These are phyloP conservation scores for Cystobasidium ongulense DNA, from an alignment of 768 basidiomycete genomes.

Conservation along the genomic window DNA sequence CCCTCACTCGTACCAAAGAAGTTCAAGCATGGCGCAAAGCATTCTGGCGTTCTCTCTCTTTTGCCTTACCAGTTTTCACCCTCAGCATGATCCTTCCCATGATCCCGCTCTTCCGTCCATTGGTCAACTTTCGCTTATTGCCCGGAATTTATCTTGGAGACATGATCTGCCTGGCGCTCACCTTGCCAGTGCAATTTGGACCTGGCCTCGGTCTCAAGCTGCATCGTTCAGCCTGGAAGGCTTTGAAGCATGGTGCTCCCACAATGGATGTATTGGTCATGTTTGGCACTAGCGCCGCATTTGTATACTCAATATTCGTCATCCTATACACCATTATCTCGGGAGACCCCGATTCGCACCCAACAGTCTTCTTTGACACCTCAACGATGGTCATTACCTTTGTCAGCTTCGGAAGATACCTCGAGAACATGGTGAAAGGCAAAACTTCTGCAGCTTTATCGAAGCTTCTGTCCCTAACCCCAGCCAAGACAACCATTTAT, in stretches of 20 bases:
- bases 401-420: conserved; percentile 84
- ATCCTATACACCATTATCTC: conserved; percentile 54
- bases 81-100: conserved; percentile 73
- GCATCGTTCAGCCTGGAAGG: conserved; percentile 81
- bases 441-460: conserved; percentile 93
- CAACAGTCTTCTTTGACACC: conserved; percentile 92
- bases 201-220: conserved; percentile 63
- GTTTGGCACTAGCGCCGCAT: conserved; percentile 88
- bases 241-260: conserved; percentile 74
- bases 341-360: conserved; percentile 59
- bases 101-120: conserved; percentile 55
- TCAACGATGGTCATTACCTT: conserved; percentile 98
- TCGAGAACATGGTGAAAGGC: conserved; percentile 95
- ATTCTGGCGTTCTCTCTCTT: conserved; percentile 62
- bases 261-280: conserved; percentile 99
- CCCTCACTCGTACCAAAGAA: conserved; percentile 80
- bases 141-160: conserved; percentile 74
- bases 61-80: conserved; percentile 91
- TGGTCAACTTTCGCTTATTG: conserved; percentile 54
- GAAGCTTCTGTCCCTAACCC: conserved; percentile 88
- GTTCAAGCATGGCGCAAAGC: conserved; percentile 78
- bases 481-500: conserved; percentile 92
- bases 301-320: conserved; percentile 71
- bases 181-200: conserved; percentile 89
- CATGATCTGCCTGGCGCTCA: conserved; percentile 62